A percentile compares a stretch with the other conserved stretches of the same genome.
phyloP scores from a whole-genome alignment of 345 rosid genomes.

The Populus simonii region DNA sequence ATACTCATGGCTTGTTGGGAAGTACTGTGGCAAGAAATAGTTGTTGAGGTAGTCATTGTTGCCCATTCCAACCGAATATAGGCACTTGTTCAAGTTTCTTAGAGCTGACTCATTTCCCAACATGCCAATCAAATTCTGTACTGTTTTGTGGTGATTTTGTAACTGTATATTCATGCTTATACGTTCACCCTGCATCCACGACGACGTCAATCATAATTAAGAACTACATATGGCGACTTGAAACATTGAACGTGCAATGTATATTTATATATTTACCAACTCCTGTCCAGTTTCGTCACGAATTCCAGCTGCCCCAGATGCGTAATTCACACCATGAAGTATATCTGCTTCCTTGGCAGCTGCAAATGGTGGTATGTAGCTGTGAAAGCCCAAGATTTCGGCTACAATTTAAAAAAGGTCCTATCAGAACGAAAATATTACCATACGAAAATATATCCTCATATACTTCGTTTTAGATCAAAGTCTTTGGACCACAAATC shows the following conservation, averaged over 20 bases:
- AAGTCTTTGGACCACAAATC: too few relatives aligned
- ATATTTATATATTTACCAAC: conserved; percentile 13
- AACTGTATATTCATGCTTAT: conserved; percentile 45
- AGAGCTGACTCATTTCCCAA: not conserved
- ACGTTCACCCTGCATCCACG: conserved; percentile 41
- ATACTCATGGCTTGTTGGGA: conserved; percentile 15
- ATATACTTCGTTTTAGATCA: too few relatives aligned
- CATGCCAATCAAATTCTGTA: not conserved
- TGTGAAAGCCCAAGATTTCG: conserved; percentile 28
- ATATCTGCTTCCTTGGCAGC: conserved; percentile 12
- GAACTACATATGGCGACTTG: not conserved
- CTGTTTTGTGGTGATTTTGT: conserved; percentile 16
- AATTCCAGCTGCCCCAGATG: conserved; percentile 48
- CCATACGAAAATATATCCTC: too few relatives aligned
- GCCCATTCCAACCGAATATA: conserved; percentile 34
- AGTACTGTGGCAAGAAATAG: conserved; percentile 28
- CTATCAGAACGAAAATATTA: too few relatives aligned
- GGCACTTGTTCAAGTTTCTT: conserved; percentile 25
- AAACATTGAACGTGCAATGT: not conserved
- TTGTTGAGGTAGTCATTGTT: conserved; percentile 42
- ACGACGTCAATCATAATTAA: not conserved
- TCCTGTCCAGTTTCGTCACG: conserved; percentile 34
- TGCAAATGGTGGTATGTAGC: conserved; percentile 35
- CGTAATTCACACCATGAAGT: conserved; percentile 45
- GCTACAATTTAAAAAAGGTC: conserved; percentile 14